Evolutionary conservation across 2,329 filamentous ascomycete species (phyloP).

Genomic region (Scedosporium dehoogii): DNA sequence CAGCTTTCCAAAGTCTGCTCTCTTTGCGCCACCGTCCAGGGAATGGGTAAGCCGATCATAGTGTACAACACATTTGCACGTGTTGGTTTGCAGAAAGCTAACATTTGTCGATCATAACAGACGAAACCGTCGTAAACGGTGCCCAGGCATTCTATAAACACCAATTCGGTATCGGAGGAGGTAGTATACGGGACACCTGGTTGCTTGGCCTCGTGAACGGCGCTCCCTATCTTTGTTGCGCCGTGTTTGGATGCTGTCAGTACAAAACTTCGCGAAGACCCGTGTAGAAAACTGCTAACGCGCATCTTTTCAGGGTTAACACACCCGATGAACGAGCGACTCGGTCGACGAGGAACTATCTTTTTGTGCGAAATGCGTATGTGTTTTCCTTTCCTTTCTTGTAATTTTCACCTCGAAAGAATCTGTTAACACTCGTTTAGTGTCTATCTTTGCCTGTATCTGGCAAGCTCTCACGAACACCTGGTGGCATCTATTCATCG

Average conservation of each 20-base stretch:
- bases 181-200: conserved; percentile 42
- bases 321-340: conserved; percentile 58
- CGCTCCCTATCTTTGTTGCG: conserved; percentile 56
- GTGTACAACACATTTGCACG: not conserved
- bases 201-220: conserved; percentile 52
- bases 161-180: conserved; percentile 49
- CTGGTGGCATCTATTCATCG: conserved; percentile 61
- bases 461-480: conserved; percentile 36
- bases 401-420: not conserved
- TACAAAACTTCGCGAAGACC: not conserved
- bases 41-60: conserved; percentile 32
- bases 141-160: conserved; percentile 55
- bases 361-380: conserved; percentile 28
- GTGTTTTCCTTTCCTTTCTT: not conserved
- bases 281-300: not conserved
- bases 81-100: not conserved
- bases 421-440: conserved; percentile 30
- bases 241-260: conserved; percentile 55
- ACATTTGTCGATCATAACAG: not conserved
- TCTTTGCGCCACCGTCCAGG: conserved; percentile 60
- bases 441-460: conserved; percentile 47
- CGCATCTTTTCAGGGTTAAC: conserved; percentile 37
- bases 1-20: conserved; percentile 37
- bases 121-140: conserved; percentile 61
- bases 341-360: conserved; percentile 62